phyloP scores from a whole-genome alignment of 2,329 filamentous ascomycete genomes.

The Botrytis hyacinthi region DNA sequence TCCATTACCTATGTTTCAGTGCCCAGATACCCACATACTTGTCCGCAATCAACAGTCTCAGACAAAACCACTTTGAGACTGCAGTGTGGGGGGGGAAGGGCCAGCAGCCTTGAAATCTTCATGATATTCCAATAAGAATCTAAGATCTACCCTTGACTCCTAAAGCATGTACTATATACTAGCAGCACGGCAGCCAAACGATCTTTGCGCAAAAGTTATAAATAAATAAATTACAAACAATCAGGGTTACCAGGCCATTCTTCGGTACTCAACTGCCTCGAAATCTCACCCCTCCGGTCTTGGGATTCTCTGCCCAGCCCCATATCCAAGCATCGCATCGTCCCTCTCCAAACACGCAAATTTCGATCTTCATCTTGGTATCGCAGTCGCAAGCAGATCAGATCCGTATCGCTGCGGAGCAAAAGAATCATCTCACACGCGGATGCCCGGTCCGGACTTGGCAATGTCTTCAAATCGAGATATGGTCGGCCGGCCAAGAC shows the following conservation, averaged over 20 bases:
- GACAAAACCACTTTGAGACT: constrained; percentile 1
- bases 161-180: neutral
- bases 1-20: neutral
- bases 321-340: neutral
- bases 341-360: neutral
- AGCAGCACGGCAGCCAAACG: neutral
- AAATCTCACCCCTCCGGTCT: neutral
- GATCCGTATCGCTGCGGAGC: neutral
- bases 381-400: neutral
- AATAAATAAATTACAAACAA: neutral
- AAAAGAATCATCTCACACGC: neutral
- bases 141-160: neutral
- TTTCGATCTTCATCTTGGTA: neutral
- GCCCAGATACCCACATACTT: constrained; percentile 1
- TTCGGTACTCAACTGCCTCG: constrained; percentile 9
- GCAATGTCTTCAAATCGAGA: constrained; percentile 9
- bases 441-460: constrained; percentile 11
- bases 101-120: constrained; percentile 6
- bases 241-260: neutral
- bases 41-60: constrained; percentile 6
- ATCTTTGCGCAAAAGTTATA: neutral
- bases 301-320: neutral
- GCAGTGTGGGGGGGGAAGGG: neutral
- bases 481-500: constrained; percentile 7
- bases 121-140: neutral